Conservation (phyloP, 495 filamentous ascomycete species). For the Aspergillus ostianus region DNA sequence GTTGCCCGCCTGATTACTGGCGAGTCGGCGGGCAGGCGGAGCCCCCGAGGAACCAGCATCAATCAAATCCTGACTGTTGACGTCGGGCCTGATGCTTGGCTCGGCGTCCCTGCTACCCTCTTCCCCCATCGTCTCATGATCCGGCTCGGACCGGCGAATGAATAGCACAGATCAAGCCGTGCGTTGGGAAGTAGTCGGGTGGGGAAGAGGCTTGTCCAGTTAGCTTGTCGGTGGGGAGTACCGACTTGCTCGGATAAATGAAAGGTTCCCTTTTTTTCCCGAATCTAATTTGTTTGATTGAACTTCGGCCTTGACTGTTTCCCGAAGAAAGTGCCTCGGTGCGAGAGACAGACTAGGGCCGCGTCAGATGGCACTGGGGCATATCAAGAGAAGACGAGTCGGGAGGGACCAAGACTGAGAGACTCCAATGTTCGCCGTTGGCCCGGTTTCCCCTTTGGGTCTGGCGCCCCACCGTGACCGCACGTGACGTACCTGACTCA, state of each 20-base stretch:
- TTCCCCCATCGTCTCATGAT: constrained; percentile 29
- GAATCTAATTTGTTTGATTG: too few species aligned
- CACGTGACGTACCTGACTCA: constrained; percentile 27
- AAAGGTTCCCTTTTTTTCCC: not conserved
- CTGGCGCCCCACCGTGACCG: constrained; percentile 13
- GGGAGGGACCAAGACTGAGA: not conserved
- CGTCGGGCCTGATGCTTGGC: constrained; percentile 8
- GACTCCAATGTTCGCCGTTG: constrained; percentile 23
- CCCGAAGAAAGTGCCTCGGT: not conserved
- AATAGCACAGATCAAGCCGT: constrained; percentile 11
- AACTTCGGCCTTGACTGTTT: not conserved
- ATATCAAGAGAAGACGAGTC: constrained; percentile 8
- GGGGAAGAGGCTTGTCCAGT: constrained; percentile 7
- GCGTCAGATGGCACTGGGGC: constrained; percentile 5
- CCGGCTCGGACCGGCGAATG: constrained; percentile 10
- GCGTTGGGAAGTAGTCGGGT: constrained; percentile 10
- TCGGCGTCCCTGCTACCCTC: constrained; percentile 14
- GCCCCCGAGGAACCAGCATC: constrained; percentile 2
- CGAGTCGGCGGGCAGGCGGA: constrained; percentile 5
- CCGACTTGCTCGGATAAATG: constrained; percentile 5
- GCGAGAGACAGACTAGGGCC: constrained; percentile 2
- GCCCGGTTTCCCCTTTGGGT: constrained; percentile 27
- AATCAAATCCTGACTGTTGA: constrained; percentile 5
- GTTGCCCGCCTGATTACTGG: constrained; percentile 13
- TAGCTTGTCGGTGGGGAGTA: constrained; percentile 14